phyloP scores from a whole-genome alignment of 805 yeast species.

The Starmerella khaoyaiensis region DNA sequence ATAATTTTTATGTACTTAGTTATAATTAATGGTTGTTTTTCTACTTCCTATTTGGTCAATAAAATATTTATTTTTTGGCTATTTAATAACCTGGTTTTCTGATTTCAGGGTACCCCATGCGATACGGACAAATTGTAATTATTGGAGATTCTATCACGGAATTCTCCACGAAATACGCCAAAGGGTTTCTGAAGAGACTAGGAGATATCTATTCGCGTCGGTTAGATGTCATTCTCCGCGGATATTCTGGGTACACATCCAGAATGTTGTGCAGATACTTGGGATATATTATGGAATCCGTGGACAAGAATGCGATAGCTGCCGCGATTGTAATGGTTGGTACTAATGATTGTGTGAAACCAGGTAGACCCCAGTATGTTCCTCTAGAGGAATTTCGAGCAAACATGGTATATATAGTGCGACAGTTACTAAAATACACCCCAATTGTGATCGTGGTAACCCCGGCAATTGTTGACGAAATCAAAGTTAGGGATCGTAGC shows the following conservation, averaged over 20 bases:
- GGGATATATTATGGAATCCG: constrained; percentile 34
- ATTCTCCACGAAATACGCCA: constrained; percentile 32
- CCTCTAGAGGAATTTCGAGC: constrained; percentile 36
- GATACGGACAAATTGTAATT: constrained; percentile 34
- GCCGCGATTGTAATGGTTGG: constrained; percentile 60
- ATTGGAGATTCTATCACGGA: constrained; percentile 67
- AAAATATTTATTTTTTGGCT: no score
- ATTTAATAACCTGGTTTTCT: no score
- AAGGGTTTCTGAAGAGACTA: constrained; percentile 40
- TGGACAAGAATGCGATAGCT: constrained; percentile 26
- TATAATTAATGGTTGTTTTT: no score
- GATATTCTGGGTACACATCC: constrained; percentile 65
- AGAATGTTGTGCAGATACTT: constrained; percentile 37
- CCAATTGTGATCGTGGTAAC: constrained; percentile 48
- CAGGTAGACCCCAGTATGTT: constrained; percentile 36
- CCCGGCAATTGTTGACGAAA: background rate
- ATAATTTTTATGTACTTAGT: no score
- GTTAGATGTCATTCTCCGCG: constrained; percentile 59
- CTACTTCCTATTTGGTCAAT: no score
- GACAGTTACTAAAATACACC: constrained; percentile 30
- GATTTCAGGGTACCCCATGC: background rate
- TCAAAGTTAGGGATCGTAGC: background rate
- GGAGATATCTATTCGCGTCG: constrained; percentile 38
- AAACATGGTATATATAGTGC: constrained; percentile 38
- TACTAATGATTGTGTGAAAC: constrained; percentile 55